These are phyloP conservation scores for Colletotrichum coccodes DNA, from an alignment of 2,329 filamentous ascomycete genomes.

Conservation along the genomic window DNA sequence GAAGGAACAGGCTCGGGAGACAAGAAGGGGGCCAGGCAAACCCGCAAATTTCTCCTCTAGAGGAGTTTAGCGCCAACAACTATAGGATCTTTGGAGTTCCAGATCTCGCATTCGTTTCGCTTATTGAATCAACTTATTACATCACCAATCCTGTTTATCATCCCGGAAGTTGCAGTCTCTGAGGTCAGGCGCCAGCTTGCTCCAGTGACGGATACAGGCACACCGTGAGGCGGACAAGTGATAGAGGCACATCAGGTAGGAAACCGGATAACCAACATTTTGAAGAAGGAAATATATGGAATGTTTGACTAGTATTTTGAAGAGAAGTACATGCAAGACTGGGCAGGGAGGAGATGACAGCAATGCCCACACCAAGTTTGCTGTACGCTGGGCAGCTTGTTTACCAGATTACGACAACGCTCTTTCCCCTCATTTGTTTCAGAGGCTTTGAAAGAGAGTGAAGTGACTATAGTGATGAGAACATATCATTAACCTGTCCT, in stretches of 20 bases:
- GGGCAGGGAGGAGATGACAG: no score
- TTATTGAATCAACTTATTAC: background rate
- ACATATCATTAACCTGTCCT: background rate
- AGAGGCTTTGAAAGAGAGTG: no score
- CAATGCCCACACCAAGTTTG: no score
- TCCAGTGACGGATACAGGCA: background rate
- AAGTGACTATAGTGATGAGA: no score
- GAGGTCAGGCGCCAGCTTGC: background rate
- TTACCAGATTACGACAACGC: no score
- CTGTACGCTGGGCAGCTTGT: no score
- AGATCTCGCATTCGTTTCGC: no score
- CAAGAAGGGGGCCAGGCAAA: background rate
- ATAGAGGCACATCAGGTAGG: background rate
- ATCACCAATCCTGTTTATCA: accelerated
- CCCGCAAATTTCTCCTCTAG: background rate
- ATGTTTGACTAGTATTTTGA: no score
- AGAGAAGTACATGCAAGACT: no score
- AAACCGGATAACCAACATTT: no score
- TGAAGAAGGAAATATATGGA: no score
- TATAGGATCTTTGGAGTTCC: background rate
- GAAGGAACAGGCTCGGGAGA: background rate
- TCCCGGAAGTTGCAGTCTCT: background rate
- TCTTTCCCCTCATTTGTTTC: no score
- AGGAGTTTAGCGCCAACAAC: background rate
- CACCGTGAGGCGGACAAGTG: background rate